Evolutionary conservation across 257 asterid species (phyloP), one percentile per base, ranked within the genome.

Genomic region (Solanum chilense): DNA sequence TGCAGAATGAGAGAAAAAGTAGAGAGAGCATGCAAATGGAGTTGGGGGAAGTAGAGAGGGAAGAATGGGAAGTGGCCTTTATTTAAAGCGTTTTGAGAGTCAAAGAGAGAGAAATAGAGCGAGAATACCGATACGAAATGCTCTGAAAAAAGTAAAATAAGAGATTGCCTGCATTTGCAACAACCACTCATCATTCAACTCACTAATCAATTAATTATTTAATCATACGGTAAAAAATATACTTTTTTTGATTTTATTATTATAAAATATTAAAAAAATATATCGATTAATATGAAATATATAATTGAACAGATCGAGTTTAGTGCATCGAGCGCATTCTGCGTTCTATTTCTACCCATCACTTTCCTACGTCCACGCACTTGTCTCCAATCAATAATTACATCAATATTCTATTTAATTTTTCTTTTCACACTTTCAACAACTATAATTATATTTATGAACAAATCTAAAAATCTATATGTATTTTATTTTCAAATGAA

Each of bases 41-140:
- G 91, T 85, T 89, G 87, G 90, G 90, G 60, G 88, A 88, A 58
- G 71, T 76, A 84, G 89, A 89, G 88, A 82, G 29, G 49, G 37
- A 33, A 11, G 89, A 83, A 86, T 13, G 92, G 83, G 87, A n/a
- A 82, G 44, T 86, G 85, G 76, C 88, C 87, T 90, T 88, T 92
- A 91, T 93, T 90, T 92, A 92, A 87, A 27, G 93, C 84, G 76
- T 89, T 89, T 90, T 5, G 41, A 82, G 87, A 88, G 93, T 84
- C 69, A 45, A 90, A 52, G 89, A 86, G 89, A 86, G 60, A 80
- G 44, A 29, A 45, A 58, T 4, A 70, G 44, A 29, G 86, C 81
- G 86, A 70, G 86, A 69, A 45, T 25, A 45, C 56, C 82, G 25
- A 25, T 44, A 77, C 64, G 84, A 77, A 44, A 25, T 77, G 39